Base-by-base conservation (phyloP, 441 rosid species). In the Adansonia rubrostipa region DNA sequence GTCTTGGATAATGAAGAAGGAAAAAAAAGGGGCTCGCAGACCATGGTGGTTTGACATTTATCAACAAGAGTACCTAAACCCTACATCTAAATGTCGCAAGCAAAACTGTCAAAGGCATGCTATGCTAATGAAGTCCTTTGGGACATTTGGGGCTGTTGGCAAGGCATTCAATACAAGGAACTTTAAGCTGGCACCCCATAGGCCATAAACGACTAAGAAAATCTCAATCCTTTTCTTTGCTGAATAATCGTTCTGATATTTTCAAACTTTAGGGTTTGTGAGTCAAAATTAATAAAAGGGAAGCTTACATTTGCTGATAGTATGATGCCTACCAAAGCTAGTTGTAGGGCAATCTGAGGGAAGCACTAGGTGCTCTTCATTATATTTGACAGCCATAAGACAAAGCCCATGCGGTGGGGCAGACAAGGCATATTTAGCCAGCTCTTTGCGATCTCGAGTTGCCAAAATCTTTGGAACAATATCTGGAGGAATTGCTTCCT, bases 351-450 rank as follows among this genome's bases (percentile, higher is more conserved):
- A 83, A 79, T 78, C 89, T 19, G 77, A 28, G 11, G 99, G 99
- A 84, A 88, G 95, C 69, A 36, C 74, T 50, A 92, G 84, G 75
- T 90, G 93, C 40, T 88, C 89, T 84, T 90, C 90, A 4, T 84
- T 87, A 64, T 90, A 93, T 40, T 91, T 88, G 70, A 93, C 82
- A 63, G 88, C 78, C 19, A 91, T 80, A 72, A 93, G 96, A 82
- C 89, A 87, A 15, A 95, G 93, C 14, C 98, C 96, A 22, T 95
- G 95, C 56, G 99, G 92, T 10, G 94, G 91, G 0, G 89, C 87
- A 77, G 94, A 76, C 71, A 89, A 75, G 5, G 89, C 62, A 80
- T 88, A 89, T 77, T 90, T 93, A 2, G 96, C 99, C 47, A 95
- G 94, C 88, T 86, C 92, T 82, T 78, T 89, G 60, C 97, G 90